Percentiles rank a stretch among this genome's conserved stretches.
phyloP scores from a whole-genome alignment of 2,329 filamentous ascomycete species.

The Dactylellina haptotyla region DNA sequence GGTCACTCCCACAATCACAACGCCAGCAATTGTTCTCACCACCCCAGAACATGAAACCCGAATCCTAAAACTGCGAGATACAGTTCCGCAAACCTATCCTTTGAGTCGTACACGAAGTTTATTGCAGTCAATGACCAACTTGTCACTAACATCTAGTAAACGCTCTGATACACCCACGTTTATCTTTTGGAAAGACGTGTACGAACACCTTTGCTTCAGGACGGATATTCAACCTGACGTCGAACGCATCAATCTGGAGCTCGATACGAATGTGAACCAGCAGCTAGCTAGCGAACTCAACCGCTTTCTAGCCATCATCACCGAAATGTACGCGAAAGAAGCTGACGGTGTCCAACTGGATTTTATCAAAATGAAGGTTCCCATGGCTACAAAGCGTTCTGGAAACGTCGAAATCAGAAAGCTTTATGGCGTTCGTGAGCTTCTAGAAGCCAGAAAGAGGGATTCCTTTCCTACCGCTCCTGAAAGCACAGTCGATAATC shows the following conservation, averaged over 20 bases:
- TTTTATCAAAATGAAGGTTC: conserved; percentile 28
- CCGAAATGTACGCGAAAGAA: conserved; percentile 33
- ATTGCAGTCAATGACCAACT: background rate
- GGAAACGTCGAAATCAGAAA: background rate
- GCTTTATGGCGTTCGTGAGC: background rate
- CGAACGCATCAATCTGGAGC: background rate
- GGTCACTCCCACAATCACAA: background rate
- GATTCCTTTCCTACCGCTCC: conserved; percentile 9
- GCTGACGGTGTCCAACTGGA: conserved; percentile 43
- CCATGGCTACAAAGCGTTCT: background rate
- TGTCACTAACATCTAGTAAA: background rate
- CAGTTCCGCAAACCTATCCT: background rate
- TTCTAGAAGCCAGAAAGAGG: background rate
- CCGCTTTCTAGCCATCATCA: conserved; percentile 15
- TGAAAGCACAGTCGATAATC: background rate
- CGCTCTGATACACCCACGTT: conserved; percentile 17
- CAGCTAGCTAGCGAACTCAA: conserved; percentile 29
- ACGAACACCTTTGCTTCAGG: conserved; percentile 23
- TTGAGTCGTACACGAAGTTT: background rate
- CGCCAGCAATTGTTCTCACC: conserved; percentile 31
- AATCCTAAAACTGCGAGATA: conserved; percentile 22
- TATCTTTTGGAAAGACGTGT: conserved; percentile 48
- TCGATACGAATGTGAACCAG: conserved; percentile 33
- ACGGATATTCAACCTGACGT: background rate
- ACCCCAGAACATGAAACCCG: conserved; percentile 29